Conservation (phyloP, 164 flowering plant genomes). For the Platanus orientalis region DNA sequence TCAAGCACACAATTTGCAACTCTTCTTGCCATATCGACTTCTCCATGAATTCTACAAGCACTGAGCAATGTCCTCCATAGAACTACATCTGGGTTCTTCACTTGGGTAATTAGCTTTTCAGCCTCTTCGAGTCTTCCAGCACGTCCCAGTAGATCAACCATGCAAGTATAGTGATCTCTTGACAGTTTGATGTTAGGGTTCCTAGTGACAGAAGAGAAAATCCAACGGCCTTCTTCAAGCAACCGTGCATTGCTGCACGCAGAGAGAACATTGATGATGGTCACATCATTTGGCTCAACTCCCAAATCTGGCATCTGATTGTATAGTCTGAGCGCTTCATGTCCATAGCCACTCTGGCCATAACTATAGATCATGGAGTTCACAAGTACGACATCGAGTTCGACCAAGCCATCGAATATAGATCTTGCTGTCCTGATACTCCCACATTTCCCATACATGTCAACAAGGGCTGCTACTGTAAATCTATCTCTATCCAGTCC, state of each 20-base stretch:
- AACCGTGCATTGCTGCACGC: conserved; percentile 52
- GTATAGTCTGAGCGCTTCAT: conserved; percentile 39
- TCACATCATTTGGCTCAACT: conserved; percentile 31
- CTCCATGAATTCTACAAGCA: conserved; percentile 44
- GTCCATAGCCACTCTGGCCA: conserved; percentile 42
- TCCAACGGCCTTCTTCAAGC: conserved; percentile 40
- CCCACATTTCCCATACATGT: conserved; percentile 53
- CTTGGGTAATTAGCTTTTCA: conserved; percentile 30
- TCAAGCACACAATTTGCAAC: conserved; percentile 23
- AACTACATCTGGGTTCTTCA: conserved; percentile 38
- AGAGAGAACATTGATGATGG: conserved; percentile 35
- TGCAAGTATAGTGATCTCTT: conserved; percentile 44
- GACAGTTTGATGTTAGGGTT: conserved; percentile 18
- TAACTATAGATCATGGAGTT: conserved; percentile 47
- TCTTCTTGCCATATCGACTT: conserved; percentile 36
- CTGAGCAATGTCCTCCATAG: conserved; percentile 46
- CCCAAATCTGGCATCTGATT: conserved; percentile 29
- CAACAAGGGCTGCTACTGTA: conserved; percentile 38
- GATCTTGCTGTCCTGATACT: conserved; percentile 30
- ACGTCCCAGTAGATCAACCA: conserved; percentile 53
- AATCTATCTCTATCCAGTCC: conserved; percentile 30
- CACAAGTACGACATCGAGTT: conserved; percentile 29
- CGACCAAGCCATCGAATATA: conserved; percentile 30
- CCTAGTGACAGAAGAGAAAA: conserved; percentile 30
- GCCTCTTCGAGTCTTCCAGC: conserved; percentile 50